A percentile compares a stretch with the other conserved stretches of the same genome.
phyloP scores from a whole-genome alignment of 495 filamentous ascomycete species.

The Neurospora terricola region DNA sequence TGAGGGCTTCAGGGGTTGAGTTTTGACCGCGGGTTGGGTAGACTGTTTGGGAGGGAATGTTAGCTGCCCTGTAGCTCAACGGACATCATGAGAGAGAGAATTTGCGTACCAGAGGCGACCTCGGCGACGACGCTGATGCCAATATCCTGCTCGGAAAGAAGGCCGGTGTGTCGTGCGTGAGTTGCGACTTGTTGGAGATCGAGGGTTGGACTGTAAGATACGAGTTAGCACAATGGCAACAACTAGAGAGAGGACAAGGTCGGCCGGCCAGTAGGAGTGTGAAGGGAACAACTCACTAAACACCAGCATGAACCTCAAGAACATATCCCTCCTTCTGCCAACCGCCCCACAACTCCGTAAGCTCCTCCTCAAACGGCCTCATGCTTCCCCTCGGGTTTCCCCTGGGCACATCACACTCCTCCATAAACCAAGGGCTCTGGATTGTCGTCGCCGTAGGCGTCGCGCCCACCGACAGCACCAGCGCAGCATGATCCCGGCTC shows the following conservation, averaged over 20 bases:
- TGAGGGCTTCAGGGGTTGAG: conserved; percentile 52
- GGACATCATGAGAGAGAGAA: neutral
- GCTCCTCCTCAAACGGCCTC: neutral
- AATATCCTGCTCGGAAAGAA: conserved; percentile 43
- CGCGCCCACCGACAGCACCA: conserved; percentile 68
- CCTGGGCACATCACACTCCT: neutral
- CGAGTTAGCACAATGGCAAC: conserved; percentile 3
- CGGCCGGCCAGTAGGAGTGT: no score
- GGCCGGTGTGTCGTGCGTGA: conserved; percentile 36
- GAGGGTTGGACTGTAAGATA: conserved; percentile 41
- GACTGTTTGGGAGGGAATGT: conserved; percentile 30
- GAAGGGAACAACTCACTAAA: conserved; percentile 21
- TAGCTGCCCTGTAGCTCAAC: neutral
- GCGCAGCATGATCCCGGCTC: conserved; percentile 9
- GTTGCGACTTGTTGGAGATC: conserved; percentile 80
- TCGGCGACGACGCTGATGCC: conserved; percentile 64
- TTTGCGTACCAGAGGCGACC: conserved; percentile 31
- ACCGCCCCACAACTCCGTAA: conserved; percentile 3
- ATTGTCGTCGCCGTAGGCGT: conserved; percentile 65
- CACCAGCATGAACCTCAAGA: conserved; percentile 28
- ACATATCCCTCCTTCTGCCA: conserved; percentile 9
- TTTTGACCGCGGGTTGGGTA: conserved; percentile 49
- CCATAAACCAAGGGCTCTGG: conserved; percentile 23
- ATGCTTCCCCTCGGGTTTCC: neutral
- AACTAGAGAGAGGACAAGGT: neutral